Percentiles rank a stretch among this genome's conserved stretches.
phyloP scores from a whole-genome alignment of 768 basidiomycete genomes.

The Suillus weaverae region DNA sequence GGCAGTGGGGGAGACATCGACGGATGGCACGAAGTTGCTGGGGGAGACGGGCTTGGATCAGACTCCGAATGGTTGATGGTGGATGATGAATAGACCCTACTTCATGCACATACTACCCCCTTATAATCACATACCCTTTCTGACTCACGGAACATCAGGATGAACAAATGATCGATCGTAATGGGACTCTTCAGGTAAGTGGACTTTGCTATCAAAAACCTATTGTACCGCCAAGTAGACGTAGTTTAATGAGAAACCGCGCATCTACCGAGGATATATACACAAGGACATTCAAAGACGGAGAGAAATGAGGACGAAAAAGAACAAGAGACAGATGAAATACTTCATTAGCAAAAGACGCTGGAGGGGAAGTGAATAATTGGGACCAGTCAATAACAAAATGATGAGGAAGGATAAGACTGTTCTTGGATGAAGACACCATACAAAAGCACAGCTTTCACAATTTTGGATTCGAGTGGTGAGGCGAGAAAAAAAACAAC shows the following conservation, averaged over 20 bases:
- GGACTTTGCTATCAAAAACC: conserved; percentile 13
- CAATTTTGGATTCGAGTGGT: conserved; percentile 32
- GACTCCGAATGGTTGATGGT: conserved; percentile 93
- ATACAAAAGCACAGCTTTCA: conserved; percentile 34
- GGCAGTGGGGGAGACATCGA: conserved; percentile 39
- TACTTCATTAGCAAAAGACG: conserved; percentile 19
- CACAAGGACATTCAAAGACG: conserved; percentile 19
- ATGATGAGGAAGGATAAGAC: conserved; percentile 29
- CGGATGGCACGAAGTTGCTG: conserved; percentile 75
- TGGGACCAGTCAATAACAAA: conserved; percentile 19
- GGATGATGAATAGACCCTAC: conserved; percentile 36
- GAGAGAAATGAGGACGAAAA: conserved; percentile 12
- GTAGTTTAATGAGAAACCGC: conserved; percentile 26
- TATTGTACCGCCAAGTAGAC: conserved; percentile 16
- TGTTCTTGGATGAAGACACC: conserved; percentile 28
- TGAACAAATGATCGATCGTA: not conserved
- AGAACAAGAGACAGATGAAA: conserved; percentile 20
- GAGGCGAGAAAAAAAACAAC: conserved; percentile 25
- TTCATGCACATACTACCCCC: conserved; percentile 7
- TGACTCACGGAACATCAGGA: not conserved
- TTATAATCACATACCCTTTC: conserved; percentile 25
- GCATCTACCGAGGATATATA: conserved; percentile 34
- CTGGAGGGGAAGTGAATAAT: conserved; percentile 6
- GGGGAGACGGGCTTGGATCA: conserved; percentile 68
- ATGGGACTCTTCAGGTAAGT: conserved; percentile 9